Evolutionary conservation across 1,284 basidiomycete genomes (phyloP).

Genomic region (Puccinia coronata): DNA sequence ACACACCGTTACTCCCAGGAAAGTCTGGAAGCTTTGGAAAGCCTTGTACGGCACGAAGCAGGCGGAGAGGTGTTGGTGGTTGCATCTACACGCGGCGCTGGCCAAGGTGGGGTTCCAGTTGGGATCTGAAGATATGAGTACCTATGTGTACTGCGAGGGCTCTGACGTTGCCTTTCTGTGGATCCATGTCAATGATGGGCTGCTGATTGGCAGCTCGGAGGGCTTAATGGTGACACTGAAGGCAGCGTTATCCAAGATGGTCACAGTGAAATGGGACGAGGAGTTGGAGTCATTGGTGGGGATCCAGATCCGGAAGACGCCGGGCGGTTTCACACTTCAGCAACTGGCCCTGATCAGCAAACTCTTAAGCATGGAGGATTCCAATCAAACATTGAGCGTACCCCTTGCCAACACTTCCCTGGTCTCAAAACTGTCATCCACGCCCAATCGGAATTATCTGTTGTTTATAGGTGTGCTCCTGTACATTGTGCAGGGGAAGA

Average conservation of each 20-base stretch:
- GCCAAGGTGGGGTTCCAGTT: not conserved
- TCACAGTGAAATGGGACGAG: too few relatives aligned
- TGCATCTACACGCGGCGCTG: too few relatives aligned
- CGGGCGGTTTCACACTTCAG: not conserved
- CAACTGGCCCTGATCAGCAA: not conserved
- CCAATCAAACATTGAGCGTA: not conserved
- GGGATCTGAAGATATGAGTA: not conserved
- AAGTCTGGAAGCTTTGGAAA: too few relatives aligned
- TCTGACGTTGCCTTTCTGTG: too few relatives aligned
- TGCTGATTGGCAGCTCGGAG: too few relatives aligned
- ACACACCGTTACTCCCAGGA: not conserved
- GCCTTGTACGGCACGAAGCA: too few relatives aligned
- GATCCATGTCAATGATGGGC: too few relatives aligned
- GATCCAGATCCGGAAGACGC: not conserved
- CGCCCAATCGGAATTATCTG: not conserved
- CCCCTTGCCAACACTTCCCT: not conserved
- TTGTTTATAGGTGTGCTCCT: not conserved
- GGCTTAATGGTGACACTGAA: too few relatives aligned
- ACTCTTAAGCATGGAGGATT: not conserved
- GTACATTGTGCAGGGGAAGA: not conserved
- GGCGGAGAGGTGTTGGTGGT: too few relatives aligned
- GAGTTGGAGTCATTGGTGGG: not conserved
- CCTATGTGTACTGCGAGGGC: not conserved
- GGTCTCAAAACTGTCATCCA: too few relatives aligned
- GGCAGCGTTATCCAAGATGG: too few relatives aligned